Evolutionary conservation across 306 rosid genomes (phyloP).

Genomic region (Prunus mongolica): DNA sequence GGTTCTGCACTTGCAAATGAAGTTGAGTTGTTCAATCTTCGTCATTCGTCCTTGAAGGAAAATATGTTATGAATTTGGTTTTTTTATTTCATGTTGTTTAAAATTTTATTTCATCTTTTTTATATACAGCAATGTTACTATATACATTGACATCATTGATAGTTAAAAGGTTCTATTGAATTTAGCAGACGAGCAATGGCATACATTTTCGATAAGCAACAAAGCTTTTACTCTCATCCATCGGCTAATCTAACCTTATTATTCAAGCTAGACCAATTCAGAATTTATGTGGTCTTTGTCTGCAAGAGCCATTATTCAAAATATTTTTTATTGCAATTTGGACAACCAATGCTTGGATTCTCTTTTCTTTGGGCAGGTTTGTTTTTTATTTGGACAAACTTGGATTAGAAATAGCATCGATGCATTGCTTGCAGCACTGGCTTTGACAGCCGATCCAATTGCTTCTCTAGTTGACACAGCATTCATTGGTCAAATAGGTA

Average conservation of each 20-base stretch:
- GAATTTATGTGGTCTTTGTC: not conserved
- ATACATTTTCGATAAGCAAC: not conserved
- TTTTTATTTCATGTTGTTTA: no score
- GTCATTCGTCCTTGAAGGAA: no score
- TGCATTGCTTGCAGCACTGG: constrained; percentile 88
- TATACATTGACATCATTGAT: no score
- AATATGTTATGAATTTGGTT: no score
- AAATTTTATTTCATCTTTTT: no score
- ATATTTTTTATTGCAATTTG: not conserved
- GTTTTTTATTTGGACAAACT: constrained; percentile 56
- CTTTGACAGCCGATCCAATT: constrained; percentile 88
- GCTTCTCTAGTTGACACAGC: constrained; percentile 95
- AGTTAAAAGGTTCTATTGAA: not conserved
- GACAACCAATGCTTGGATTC: not conserved
- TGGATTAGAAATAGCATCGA: constrained; percentile 67
- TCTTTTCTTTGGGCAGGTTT: constrained; percentile 19
- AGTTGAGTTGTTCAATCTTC: no score
- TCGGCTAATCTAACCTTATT: not conserved
- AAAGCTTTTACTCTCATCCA: not conserved
- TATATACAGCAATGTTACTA: no score
- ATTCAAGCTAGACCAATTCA: not conserved
- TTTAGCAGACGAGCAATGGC: not conserved
- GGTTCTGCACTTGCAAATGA: no score
- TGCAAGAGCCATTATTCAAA: not conserved
- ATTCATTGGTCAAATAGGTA: constrained; percentile 88